These are phyloP conservation scores for Phytophthora pseudosyringae DNA, from an alignment of 352 stramenopile genomes.

Conservation along the genomic window DNA sequence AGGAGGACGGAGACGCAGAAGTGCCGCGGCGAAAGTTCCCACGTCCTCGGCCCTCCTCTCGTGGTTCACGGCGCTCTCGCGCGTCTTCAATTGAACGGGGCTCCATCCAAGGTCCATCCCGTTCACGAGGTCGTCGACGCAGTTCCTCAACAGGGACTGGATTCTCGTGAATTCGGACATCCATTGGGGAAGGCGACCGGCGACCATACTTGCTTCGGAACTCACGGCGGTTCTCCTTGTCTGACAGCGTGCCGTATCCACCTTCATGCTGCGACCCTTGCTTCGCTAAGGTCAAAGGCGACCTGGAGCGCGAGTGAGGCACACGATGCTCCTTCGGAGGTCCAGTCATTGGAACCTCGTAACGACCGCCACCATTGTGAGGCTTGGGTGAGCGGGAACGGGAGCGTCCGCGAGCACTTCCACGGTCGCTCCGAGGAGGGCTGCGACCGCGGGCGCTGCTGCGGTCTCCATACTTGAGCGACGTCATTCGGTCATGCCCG, in stretches of 20 bases:
- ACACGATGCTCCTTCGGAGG: constrained; percentile 23
- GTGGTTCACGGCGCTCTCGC: constrained; percentile 22
- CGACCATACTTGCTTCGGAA: constrained; percentile 30
- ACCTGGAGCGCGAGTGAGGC: constrained; percentile 41
- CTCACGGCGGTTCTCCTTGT: constrained; percentile 41
- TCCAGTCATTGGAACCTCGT: constrained; percentile 11
- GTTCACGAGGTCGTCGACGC: constrained; percentile 41
- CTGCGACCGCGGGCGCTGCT: constrained; percentile 32
- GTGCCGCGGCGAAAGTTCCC: constrained; percentile 18
- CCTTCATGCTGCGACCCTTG: constrained; percentile 18
- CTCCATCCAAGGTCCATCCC: constrained; percentile 32
- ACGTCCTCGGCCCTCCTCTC: constrained; percentile 25
- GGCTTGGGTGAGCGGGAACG: constrained; percentile 39
- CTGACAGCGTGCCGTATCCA: constrained; percentile 27
- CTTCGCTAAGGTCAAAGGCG: constrained; percentile 29
- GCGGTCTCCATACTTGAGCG: constrained; percentile 35
- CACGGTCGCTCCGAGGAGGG: constrained; percentile 33
- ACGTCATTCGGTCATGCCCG: constrained; percentile 29
- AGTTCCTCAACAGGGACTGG: constrained; percentile 31
- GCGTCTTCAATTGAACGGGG: constrained; percentile 18
- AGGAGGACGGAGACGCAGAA: constrained; percentile 27
- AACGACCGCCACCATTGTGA: constrained; percentile 18
- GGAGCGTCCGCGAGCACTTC: constrained; percentile 32
- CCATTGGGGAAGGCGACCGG: constrained; percentile 27
- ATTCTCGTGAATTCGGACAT: constrained; percentile 28